phyloP scores from a whole-genome alignment of 2,329 filamentous ascomycete genomes.

The Hypoxylon sp. region DNA sequence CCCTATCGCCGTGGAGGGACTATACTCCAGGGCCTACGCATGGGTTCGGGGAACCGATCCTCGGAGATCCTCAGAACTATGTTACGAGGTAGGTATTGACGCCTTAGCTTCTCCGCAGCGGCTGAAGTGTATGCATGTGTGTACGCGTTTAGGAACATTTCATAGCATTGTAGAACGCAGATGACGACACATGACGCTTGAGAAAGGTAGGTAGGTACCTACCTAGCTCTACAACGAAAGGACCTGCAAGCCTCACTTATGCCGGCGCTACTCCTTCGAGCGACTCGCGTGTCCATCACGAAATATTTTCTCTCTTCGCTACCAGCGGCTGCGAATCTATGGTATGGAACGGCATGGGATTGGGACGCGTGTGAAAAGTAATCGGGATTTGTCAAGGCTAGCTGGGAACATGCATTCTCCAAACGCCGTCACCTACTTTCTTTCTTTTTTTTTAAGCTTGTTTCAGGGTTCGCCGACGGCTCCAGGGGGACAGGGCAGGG shows the following conservation, averaged over 20 bases:
- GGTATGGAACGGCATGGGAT: slow-evolving; percentile 1
- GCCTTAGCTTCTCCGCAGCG: neutral
- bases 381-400: slow-evolving; percentile 13
- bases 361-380: neutral
- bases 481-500: neutral
- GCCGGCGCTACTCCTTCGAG: slow-evolving; percentile 9
- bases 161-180: neutral
- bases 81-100: neutral
- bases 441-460: slow-evolving; percentile 6
- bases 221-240: slow-evolving; percentile 8
- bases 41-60: slow-evolving; percentile 9
- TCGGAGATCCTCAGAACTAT: slow-evolving; percentile 13
- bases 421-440: neutral
- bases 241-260: slow-evolving; percentile 17
- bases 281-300: neutral
- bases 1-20: slow-evolving; percentile 4
- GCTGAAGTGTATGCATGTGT: slow-evolving; percentile 8
- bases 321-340: slow-evolving; percentile 12
- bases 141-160: neutral
- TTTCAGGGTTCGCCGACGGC: slow-evolving; percentile 1
- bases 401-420: slow-evolving; percentile 5
- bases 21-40: slow-evolving; percentile 9
- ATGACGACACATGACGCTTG: slow-evolving; percentile 5
- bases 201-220: slow-evolving; percentile 7
- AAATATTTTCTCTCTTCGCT: slow-evolving; percentile 18